Base-by-base conservation (phyloP, 2,329 filamentous ascomycete genomes). In the Nemania abortiva region DNA sequence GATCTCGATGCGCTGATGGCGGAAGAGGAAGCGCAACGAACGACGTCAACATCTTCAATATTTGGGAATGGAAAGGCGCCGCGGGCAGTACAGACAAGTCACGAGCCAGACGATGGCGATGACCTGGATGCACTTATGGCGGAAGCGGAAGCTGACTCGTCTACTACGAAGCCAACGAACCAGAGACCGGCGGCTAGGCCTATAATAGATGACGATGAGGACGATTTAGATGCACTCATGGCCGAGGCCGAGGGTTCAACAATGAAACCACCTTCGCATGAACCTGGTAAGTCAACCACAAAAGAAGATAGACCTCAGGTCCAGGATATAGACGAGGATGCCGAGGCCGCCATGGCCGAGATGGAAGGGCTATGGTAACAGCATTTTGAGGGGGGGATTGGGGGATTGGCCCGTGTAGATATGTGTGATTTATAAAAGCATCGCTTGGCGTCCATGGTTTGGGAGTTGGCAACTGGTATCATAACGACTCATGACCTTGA, bases 361-460 rank as follows among this genome's bases (percentile, higher is more conserved):
- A 87, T 89, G 85, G 86, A 87, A 49, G 86, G 83, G 0, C 70
- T 87, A 27, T 88, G 85, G 85, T 87, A 70, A 81, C 29, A 10
- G 31, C 45, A 29, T 37, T 11, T 34, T 39, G 47, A n/a, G 18
- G 27, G 47, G n/a, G 18, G 27, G n/a, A 20, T 2, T 6, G 42
- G 42, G 13, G n/a, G 7, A n/a, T 15, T 56, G 1, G 15, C 50
- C 6, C 11, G 15, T n/a, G 24, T 29, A n/a, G 15, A 11, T 10
- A 18, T 27, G 60, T 39, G 18, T 37, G n/a, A 10, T 63, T 39
- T 13, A 39, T 22, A n/a, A 56, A 31, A 60, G 54, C 68, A 60
- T 72, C 11, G 39, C 42, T 29, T 42, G 68, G 27, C 24, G 50
- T 31, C 31, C 6, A 31, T 53, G 24, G 15, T 18, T 53, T n/a